Base-by-base conservation (phyloP, 2,329 filamentous ascomycete genomes). In the Aspergillus aculeatus region DNA sequence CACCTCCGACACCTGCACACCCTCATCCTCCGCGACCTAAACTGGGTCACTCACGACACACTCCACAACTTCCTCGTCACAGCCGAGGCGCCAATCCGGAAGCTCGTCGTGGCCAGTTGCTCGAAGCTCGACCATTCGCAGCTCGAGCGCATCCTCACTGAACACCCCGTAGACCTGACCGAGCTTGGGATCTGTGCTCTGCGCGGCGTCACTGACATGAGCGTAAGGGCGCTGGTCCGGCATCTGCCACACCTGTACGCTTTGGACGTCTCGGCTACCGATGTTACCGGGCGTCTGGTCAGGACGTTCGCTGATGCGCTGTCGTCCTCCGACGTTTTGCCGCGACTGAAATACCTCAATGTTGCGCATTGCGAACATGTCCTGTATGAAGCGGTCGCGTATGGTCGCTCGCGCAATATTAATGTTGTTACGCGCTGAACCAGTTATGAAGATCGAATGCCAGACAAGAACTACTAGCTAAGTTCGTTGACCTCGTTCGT, bases 211-310 rank as follows among this genome's bases (percentile, higher is more conserved):
- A 60, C 68, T 5, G 75, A 78, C 56, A 32, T n/a, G 2, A 49
- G 61, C 5, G 60, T 71, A 1, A 44, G 55, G 1, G 9, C 24
- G 9, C 57, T 77, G 2, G 57, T 69, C 11, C 47, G 62, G 2
- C 53, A 48, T 11, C 63, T 77, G 47, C 64, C 66, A 0, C 66
- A 70, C 2, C 53, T 79, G 16, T 73, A 71, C 51, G 59, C 68
- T 1, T 65, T 79, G 5, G 61, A 77, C 62, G 24, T 78, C 9
- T 73, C 73, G 0, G 64, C 65, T 41, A 78, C 74, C 1, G 60
- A 56, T 12, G 69, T 78, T 5, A 76, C 73, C 5, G 76, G 76
- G 0, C 60, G 67, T 16, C 66, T 71, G 1, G 64, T 78, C 41
- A 75, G 74, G 32, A 64, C 57, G n/a, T 59, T 78, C 23, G 71